Evolutionary conservation across 306 rosid genomes (phyloP).

Genomic region (Prunus salicina): DNA sequence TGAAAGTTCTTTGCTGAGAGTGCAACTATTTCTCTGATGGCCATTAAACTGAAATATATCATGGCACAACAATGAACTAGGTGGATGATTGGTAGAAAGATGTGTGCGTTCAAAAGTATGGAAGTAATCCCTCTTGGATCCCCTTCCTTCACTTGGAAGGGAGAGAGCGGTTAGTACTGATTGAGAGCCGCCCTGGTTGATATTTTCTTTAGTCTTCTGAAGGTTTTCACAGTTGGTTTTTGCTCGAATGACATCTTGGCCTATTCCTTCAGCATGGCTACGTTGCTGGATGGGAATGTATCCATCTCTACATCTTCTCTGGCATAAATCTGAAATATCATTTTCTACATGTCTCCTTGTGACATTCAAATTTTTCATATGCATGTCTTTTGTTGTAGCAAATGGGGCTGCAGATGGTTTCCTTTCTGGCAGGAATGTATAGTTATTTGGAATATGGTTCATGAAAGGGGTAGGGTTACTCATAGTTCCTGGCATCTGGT

Average conservation of each 20-base stretch:
- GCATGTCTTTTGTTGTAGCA: slow-evolving; percentile 28
- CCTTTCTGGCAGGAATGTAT: slow-evolving; percentile 25
- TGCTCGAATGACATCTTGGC: slow-evolving; percentile 33
- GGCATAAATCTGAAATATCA: slow-evolving; percentile 31
- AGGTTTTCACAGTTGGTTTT: slow-evolving; percentile 23
- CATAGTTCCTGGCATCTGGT: slow-evolving; percentile 26
- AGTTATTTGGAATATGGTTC: slow-evolving; percentile 25
- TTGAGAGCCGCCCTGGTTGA: slow-evolving; percentile 26
- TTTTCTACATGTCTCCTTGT: slow-evolving; percentile 28
- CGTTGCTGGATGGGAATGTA: slow-evolving; percentile 31
- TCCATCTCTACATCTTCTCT: slow-evolving; percentile 30
- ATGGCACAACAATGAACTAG: slow-evolving; percentile 37
- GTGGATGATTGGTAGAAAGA: slow-evolving; percentile 27
- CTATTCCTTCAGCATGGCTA: slow-evolving; percentile 25
- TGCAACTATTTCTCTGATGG: slow-evolving; percentile 27
- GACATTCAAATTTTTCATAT: slow-evolving; percentile 21
- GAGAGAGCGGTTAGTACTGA: slow-evolving; percentile 29
- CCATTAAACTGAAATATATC: slow-evolving; percentile 37
- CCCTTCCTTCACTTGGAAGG: slow-evolving; percentile 39
- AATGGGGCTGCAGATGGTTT: slow-evolving; percentile 29
- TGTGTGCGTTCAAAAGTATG: slow-evolving; percentile 26
- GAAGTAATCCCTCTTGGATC: slow-evolving; percentile 48
- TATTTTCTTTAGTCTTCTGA: slow-evolving; percentile 28
- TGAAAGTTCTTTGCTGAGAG: slow-evolving; percentile 22
- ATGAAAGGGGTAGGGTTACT: slow-evolving; percentile 24